phyloP scores from a whole-genome alignment of 176 grass and related monocot species.

The Oryza nivara region DNA sequence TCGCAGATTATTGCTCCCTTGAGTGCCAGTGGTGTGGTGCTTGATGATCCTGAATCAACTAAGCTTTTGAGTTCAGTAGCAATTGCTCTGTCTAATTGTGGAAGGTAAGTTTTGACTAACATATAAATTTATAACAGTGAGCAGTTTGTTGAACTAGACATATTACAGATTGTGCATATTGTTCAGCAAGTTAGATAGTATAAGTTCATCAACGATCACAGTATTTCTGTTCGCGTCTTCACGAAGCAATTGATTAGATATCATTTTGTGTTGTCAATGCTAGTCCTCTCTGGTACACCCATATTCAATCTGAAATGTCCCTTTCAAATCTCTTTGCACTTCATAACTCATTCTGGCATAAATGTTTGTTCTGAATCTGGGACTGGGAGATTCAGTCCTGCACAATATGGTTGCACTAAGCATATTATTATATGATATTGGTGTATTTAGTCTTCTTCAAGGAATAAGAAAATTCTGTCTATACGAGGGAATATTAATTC shows the following conservation, averaged over 20 bases:
- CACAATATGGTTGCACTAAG: not conserved
- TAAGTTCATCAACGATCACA: not conserved
- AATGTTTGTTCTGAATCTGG: not conserved
- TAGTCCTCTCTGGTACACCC: not conserved
- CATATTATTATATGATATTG: not conserved
- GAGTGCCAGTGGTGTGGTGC: conserved; percentile 92
- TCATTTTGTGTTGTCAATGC: conserved; percentile 17
- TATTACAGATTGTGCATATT: not conserved
- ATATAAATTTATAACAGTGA: not conserved
- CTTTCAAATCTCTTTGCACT: conserved; percentile 1
- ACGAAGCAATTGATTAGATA: not conserved
- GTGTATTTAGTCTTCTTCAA: not conserved
- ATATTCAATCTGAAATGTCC: conserved; percentile 1
- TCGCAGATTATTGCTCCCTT: conserved; percentile 79
- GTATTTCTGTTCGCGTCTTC: not conserved
- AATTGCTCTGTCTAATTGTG: conserved; percentile 94
- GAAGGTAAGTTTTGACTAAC: conserved; percentile 56
- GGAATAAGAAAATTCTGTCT: not conserved
- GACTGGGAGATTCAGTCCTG: not conserved
- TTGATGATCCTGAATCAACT: conserved; percentile 94
- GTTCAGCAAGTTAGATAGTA: not conserved
- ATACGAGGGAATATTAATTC: not conserved
- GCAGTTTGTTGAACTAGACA: not conserved
- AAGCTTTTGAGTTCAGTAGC: conserved; percentile 97
- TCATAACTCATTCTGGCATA: not conserved